These are phyloP conservation scores for Phanerochaete carnosa DNA, from an alignment of 768 basidiomycete species.

Conservation along the genomic window DNA sequence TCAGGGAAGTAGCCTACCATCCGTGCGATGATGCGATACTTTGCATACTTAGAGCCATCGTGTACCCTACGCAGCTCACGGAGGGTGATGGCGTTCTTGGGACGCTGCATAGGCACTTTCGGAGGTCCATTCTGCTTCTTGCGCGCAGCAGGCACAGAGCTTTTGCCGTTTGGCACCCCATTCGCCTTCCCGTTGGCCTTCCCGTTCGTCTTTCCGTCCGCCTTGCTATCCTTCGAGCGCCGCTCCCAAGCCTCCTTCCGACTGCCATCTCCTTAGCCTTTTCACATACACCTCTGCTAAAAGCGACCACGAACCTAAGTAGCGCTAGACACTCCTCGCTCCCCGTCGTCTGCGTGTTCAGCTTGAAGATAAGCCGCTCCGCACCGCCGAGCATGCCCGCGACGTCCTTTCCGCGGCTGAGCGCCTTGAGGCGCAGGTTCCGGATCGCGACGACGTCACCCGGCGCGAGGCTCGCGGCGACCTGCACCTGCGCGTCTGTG, in stretches of 20 bases:
- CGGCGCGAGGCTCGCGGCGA: conserved; percentile 32
- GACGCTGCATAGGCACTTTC: not conserved
- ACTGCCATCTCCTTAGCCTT: conserved; percentile 16
- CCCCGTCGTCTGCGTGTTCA: conserved; percentile 34
- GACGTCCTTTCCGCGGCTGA: conserved; percentile 25
- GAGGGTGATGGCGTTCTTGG: conserved; percentile 25
- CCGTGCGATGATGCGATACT: conserved; percentile 45
- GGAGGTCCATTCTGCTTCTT: not conserved
- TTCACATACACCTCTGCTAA: not conserved
- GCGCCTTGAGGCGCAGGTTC: conserved; percentile 47
- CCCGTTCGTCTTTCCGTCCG: not conserved
- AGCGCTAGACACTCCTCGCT: conserved; percentile 41
- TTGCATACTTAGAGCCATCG: conserved; percentile 22
- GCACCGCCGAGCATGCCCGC: conserved; percentile 46
- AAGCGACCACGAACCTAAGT: conserved; percentile 32
- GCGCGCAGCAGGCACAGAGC: not conserved
- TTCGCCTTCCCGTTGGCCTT: not conserved
- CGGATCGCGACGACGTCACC: conserved; percentile 47
- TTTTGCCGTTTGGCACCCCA: not conserved
- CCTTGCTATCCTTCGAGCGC: conserved; percentile 17
- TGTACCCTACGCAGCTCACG: conserved; percentile 34
- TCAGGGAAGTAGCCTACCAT: conserved; percentile 56
- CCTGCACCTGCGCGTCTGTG: conserved; percentile 42
- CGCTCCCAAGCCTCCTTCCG: conserved; percentile 31
- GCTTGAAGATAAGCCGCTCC: conserved; percentile 40